Conservation (phyloP, 768 basidiomycete species). For the Stropharia rugosoannulata region DNA sequence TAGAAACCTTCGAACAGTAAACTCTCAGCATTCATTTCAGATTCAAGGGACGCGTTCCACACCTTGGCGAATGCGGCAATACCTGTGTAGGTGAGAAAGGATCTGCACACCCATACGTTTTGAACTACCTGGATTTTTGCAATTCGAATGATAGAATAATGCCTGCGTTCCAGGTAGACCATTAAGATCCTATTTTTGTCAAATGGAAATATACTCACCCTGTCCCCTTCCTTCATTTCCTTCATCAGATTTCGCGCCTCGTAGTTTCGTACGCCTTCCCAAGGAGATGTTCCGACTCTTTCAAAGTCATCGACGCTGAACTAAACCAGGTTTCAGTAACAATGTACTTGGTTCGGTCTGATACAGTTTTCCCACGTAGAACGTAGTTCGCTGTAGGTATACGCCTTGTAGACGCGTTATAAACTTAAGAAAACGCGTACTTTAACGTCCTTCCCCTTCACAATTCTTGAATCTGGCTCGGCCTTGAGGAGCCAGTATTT, state of each 20-base stretch:
- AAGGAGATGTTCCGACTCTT: conserved; percentile 61
- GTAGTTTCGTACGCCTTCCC: conserved; percentile 88
- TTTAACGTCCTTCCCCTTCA: conserved; percentile 88
- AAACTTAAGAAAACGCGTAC: conserved; percentile 28
- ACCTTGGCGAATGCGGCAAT: conserved; percentile 85
- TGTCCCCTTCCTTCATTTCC: conserved; percentile 73
- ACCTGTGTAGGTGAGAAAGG: conserved; percentile 37
- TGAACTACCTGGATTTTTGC: conserved; percentile 70
- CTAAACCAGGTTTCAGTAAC: conserved; percentile 31
- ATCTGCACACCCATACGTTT: not conserved
- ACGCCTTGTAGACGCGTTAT: not conserved
- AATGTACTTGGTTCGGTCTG: not conserved
- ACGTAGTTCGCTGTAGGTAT: too few species aligned
- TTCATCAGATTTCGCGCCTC: conserved; percentile 85
- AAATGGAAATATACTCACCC: conserved; percentile 39
- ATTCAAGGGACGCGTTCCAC: conserved; percentile 9
- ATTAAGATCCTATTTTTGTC: not conserved
- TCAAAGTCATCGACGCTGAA: conserved; percentile 91
- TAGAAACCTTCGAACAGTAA: conserved; percentile 51
- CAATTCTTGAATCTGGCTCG: conserved; percentile 80
- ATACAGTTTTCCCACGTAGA: not conserved
- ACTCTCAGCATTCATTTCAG: conserved; percentile 7
- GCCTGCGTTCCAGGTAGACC: conserved; percentile 42
- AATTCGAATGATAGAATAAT: conserved; percentile 87
- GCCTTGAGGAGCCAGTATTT: conserved; percentile 81